phyloP scores from a whole-genome alignment of 768 basidiomycete species.

The Tremella fuciformis region DNA sequence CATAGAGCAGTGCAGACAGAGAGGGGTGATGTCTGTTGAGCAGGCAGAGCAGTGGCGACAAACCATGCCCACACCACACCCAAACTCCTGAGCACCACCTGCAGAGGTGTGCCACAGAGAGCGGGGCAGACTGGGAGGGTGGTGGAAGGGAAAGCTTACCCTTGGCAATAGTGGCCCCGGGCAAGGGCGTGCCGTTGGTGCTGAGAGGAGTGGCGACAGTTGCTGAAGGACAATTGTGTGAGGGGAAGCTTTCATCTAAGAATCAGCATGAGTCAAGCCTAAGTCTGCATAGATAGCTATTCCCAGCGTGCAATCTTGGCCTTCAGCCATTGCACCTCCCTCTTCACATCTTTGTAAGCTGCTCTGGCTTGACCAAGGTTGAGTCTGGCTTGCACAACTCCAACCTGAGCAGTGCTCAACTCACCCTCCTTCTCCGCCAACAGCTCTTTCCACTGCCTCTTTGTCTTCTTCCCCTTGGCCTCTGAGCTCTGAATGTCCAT shows the following conservation, averaged over 20 bases:
- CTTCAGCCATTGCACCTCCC: not conserved
- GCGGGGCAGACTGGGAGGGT: no score
- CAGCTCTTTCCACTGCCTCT: not conserved
- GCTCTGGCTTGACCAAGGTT: not conserved
- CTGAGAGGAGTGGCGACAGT: not conserved
- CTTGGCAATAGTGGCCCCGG: not conserved
- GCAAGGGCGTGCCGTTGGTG: not conserved
- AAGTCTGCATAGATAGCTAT: not conserved
- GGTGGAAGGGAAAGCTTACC: not conserved
- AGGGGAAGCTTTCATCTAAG: no score
- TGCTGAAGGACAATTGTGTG: not conserved
- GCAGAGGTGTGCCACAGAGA: no score
- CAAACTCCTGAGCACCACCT: no score
- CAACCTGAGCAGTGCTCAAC: not conserved
- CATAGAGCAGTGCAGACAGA: no score
- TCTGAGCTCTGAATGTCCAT: not conserved
- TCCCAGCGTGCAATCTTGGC: not conserved
- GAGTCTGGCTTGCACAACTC: not conserved
- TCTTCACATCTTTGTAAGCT: not conserved
- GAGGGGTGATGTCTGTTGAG: no score
- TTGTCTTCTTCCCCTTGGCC: not conserved
- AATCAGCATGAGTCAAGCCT: slow-evolving; percentile 4
- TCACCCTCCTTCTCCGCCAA: not conserved
- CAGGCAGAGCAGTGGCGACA: no score
- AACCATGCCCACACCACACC: no score